Base-by-base conservation (phyloP, 129 eudicot species). In the Lonicera japonica region DNA sequence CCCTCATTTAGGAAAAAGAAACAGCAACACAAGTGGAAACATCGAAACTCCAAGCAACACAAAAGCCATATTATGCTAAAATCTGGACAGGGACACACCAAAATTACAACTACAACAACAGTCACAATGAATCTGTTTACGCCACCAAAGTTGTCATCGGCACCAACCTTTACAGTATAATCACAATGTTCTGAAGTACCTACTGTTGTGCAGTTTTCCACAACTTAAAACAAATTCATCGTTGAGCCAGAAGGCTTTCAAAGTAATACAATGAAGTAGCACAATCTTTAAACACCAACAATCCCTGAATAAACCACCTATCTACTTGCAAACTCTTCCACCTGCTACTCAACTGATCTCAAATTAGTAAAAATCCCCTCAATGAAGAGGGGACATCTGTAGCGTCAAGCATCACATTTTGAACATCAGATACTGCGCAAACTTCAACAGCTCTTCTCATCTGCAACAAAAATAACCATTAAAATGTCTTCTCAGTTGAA, bases 341-440 rank as follows among this genome's bases (percentile, higher is more conserved):
- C 56, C 21, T 56, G 64, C 72, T 56, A 5, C 51, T n/a, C 39
- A 25, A 40, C 72, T 68, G 65, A 25, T 68, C 64, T 45, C 47
- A 2, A 39, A 67, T 67, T 56, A 29, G 36, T 6, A 67, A 63
- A 67, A n/a, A 12, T 36, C n/a, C 52, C 45, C 45, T 53, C 24
- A 25, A 11, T 64, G 29, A 24, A 20, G 13, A 5, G 46, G 20
- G 17, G 36, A 2, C 16, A 25, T 11, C 8, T 21, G 23, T 43
- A 21, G 4, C 8, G 48, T 50, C 63, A 23, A 46, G 45, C 46
- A 43, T 56, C 52, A 19, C n/a, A 11, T 11, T 17, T 19, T 6
- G 34, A 68, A 19, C 53, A 17, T 39, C 25, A 34, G 14, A n/a
- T 58, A 21, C 10, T 2, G n/a, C 18, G 65, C 47, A 45, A 43